Conservation (phyloP, 371 early-diverging fungal species). For the Actinomortierella wolfii region DNA sequence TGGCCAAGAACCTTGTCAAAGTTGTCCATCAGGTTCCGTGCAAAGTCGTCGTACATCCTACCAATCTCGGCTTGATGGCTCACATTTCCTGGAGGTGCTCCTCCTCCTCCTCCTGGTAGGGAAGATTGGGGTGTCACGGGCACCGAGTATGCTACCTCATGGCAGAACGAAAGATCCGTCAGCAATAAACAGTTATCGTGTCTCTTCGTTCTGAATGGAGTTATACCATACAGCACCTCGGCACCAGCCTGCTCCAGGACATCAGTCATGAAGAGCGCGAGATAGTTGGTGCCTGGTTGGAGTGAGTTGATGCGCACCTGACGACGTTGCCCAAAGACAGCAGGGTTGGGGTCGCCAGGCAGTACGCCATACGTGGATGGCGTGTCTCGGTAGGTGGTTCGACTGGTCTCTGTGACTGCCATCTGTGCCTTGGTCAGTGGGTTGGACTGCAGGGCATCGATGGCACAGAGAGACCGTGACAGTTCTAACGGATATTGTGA, state of each 20-base stretch:
- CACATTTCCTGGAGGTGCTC: slow-evolving; percentile 1
- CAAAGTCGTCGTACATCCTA: slow-evolving; percentile 53
- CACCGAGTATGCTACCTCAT: slow-evolving; percentile 66
- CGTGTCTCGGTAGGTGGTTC: slow-evolving; percentile 38
- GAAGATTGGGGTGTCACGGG: slow-evolving; percentile 35
- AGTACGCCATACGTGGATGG: slow-evolving; percentile 46
- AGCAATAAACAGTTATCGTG: slow-evolving; percentile 56
- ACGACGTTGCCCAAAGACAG: slow-evolving; percentile 32
- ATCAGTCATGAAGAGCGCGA: slow-evolving; percentile 51
- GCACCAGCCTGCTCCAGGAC: slow-evolving; percentile 42
- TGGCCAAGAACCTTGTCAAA: slow-evolving; percentile 58
- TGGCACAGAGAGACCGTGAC: slow-evolving; percentile 55
- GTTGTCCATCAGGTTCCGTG: slow-evolving; percentile 50
- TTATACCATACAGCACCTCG: slow-evolving; percentile 40
- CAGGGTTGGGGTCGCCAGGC: slow-evolving; percentile 38
- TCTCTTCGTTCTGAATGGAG: slow-evolving; percentile 35
- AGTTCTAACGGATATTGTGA: slow-evolving; percentile 46
- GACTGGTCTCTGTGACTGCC: slow-evolving; percentile 37
- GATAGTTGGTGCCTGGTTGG: slow-evolving; percentile 47
- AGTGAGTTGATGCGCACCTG: slow-evolving; percentile 41
- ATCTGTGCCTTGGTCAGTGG: slow-evolving; percentile 32
- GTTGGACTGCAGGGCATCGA: slow-evolving; percentile 21
- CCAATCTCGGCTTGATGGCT: slow-evolving; percentile 36
- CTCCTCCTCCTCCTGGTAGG: too few species aligned
- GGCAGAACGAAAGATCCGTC: slow-evolving; percentile 60